A percentile compares a stretch with the other conserved stretches of the same genome.
Evolutionary conservation across 1,139 yeast species (phyloP).

Genomic region (Saccharomyces hybrid): DNA sequence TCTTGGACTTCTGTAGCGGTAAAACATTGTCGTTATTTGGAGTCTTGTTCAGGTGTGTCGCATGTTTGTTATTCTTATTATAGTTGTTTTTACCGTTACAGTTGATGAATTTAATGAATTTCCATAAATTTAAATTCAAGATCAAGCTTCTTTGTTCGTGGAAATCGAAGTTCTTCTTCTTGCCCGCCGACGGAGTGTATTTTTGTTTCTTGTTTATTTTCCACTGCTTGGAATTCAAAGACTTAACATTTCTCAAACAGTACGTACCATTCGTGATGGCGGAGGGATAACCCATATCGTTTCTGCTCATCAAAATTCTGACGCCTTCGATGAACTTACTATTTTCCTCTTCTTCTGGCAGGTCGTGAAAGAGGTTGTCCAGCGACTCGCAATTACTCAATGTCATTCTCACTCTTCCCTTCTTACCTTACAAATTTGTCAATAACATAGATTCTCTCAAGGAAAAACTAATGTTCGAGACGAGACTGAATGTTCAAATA

Average conservation of each 20-base stretch:
- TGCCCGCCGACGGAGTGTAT: not conserved
- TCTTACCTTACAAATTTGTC: not conserved
- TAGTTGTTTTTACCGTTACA: not conserved
- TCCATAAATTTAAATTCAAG: constrained; percentile 11
- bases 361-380: not conserved
- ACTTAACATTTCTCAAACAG: not conserved
- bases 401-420: not conserved
- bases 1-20: not conserved
- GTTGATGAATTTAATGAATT: constrained; percentile 4
- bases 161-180: constrained; percentile 8
- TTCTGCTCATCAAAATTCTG: not conserved
- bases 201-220: not conserved
- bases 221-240: not conserved
- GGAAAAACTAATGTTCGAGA: not conserved
- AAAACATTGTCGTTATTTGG: not conserved
- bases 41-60: not conserved
- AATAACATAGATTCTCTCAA: not conserved
- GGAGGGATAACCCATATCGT: not conserved
- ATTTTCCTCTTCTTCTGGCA: not conserved
- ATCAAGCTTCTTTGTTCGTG: constrained; percentile 5
- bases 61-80: not conserved
- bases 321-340: not conserved
- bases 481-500: not conserved
- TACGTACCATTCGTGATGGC: not conserved
- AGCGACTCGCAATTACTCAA: not conserved